These are phyloP conservation scores for Strobilomyces confusus DNA, from an alignment of 768 basidiomycete species.

Conservation along the genomic window DNA sequence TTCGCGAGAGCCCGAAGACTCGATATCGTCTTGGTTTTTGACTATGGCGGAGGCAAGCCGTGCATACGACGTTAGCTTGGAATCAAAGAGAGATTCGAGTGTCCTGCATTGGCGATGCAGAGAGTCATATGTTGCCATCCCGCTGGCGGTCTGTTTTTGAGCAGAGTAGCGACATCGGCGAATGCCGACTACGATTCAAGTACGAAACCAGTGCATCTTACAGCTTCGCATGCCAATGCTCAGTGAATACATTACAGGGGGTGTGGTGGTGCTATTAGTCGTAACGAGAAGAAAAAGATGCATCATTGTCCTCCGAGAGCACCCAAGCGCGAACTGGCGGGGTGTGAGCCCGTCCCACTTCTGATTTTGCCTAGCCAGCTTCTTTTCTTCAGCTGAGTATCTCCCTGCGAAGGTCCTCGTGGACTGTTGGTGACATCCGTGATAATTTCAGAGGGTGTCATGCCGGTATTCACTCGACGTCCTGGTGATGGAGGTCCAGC, in stretches of 20 bases:
- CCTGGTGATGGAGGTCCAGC: constrained; percentile 44
- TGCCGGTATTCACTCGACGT: constrained; percentile 39
- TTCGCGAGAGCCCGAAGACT: constrained; percentile 64
- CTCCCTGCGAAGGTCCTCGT: constrained; percentile 25
- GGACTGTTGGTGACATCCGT: constrained; percentile 71
- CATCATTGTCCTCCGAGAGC: constrained; percentile 25
- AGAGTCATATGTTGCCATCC: constrained; percentile 80
- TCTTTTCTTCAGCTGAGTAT: constrained; percentile 42
- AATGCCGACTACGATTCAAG: constrained; percentile 15
- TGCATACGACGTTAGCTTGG: constrained; percentile 87
- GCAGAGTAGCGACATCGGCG: constrained; percentile 4
- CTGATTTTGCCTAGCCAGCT: constrained; percentile 74
- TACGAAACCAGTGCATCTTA: background rate
- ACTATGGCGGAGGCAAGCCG: constrained; percentile 73
- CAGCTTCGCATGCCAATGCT: background rate
- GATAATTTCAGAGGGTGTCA: constrained; percentile 34
- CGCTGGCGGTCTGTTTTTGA: background rate
- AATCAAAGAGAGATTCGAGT: constrained; percentile 87
- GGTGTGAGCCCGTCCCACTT: constrained; percentile 31
- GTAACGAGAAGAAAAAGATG: constrained; percentile 8
- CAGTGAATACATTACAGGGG: constrained; percentile 16
- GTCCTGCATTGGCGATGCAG: constrained; percentile 90
- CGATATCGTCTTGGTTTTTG: constrained; percentile 52
- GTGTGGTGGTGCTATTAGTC: constrained; percentile 9
- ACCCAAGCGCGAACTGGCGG: constrained; percentile 18